Conservation (phyloP, 345 rosid species). For the Brassica nigra region DNA sequence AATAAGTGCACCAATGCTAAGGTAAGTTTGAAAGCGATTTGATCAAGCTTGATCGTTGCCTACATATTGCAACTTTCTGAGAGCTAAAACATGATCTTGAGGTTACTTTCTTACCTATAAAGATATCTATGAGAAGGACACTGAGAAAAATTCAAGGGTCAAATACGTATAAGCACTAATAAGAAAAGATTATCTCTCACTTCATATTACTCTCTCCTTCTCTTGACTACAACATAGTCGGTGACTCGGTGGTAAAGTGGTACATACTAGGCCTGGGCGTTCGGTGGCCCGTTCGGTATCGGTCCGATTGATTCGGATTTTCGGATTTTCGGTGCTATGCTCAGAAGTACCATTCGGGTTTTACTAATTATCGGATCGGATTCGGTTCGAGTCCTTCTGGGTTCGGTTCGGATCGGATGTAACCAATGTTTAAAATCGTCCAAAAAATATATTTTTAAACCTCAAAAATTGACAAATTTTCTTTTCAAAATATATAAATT, state of each 20-base stretch:
- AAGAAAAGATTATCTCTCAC: slow-evolving; percentile 27
- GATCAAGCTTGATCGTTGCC: slow-evolving; percentile 27
- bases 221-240: slow-evolving; percentile 27
- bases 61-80: slow-evolving; percentile 32
- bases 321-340: too few relatives aligned
- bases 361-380: too few relatives aligned
- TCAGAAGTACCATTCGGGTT: too few relatives aligned
- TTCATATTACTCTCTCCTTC: slow-evolving; percentile 6
- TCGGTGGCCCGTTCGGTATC: too few relatives aligned
- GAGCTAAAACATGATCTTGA: slow-evolving; percentile 16
- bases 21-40: slow-evolving; percentile 29
- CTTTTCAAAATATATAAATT: too few relatives aligned
- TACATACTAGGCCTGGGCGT: too few relatives aligned
- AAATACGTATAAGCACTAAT: neutral
- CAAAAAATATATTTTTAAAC: too few relatives aligned
- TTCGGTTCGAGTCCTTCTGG: too few relatives aligned
- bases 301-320: too few relatives aligned
- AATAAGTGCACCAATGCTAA: slow-evolving; percentile 19
- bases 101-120: slow-evolving; percentile 10
- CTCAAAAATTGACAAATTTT: too few relatives aligned
- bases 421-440: too few relatives aligned
- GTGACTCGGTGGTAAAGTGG: slow-evolving; percentile 34
- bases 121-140: slow-evolving; percentile 27
- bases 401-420: too few relatives aligned
- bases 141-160: neutral